Conservation (phyloP, 2,329 filamentous ascomycete genomes). For the Ophiostoma piceae region DNA sequence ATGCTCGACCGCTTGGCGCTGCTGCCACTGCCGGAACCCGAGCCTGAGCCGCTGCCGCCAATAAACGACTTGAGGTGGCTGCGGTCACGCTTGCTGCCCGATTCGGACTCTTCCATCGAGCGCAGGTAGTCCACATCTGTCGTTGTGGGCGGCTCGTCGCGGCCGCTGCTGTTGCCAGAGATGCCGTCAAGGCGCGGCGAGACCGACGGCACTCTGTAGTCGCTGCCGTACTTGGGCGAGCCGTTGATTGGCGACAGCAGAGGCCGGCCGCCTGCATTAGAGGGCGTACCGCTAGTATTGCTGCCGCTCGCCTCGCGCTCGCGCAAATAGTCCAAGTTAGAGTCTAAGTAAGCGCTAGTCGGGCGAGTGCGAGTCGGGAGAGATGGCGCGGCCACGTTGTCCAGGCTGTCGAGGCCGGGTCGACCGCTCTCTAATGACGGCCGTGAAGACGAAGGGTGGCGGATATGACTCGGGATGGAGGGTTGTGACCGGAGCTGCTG, state of each 20-base stretch:
- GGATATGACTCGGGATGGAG: constrained; percentile 34
- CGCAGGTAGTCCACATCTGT: constrained; percentile 81
- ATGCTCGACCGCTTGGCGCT: constrained; percentile 66
- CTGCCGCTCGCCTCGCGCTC: constrained; percentile 55
- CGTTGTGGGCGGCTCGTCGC: constrained; percentile 57
- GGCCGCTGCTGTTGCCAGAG: constrained; percentile 20
- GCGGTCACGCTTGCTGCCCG: constrained; percentile 48
- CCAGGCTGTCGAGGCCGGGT: constrained; percentile 58
- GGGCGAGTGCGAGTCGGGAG: constrained; percentile 57
- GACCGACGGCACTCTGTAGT: constrained; percentile 22
- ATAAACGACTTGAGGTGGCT: constrained; percentile 45
- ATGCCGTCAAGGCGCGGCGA: background rate
- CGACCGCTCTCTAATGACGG: constrained; percentile 67
- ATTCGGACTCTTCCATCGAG: constrained; percentile 39
- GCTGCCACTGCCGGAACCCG: constrained; percentile 28
- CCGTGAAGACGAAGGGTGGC: constrained; percentile 48
- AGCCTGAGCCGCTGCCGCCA: background rate
- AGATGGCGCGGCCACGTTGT: constrained; percentile 41
- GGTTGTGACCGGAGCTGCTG: constrained; percentile 26
- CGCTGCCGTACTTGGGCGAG: constrained; percentile 33
- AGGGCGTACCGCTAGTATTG: constrained; percentile 6
- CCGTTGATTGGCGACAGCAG: constrained; percentile 35
- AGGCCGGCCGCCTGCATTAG: constrained; percentile 41
- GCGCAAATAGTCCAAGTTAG: constrained; percentile 74
- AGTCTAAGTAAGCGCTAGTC: constrained; percentile 75